Conservation (phyloP, 441 rosid genomes). For the Isatis lusitanica region DNA sequence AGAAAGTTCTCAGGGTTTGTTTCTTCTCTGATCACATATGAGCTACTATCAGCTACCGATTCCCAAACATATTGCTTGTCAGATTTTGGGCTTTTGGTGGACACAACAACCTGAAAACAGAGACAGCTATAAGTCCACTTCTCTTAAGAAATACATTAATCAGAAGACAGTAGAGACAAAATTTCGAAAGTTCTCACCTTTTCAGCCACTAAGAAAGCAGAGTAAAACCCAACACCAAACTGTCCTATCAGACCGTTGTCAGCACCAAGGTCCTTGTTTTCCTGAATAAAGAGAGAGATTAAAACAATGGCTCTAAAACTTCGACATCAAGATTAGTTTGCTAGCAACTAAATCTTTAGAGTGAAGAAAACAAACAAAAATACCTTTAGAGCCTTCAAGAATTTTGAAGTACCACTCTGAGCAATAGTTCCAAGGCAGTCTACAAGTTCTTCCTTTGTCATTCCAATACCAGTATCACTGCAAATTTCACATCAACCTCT, state of each 20-base stretch:
- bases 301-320: background rate
- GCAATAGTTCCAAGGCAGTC: slow-evolving; percentile 99
- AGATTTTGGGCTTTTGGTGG: slow-evolving; percentile 89
- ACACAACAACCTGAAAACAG: slow-evolving; percentile 66
- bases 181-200: slow-evolving; percentile 47
- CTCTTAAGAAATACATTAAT: background rate
- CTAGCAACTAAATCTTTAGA: background rate
- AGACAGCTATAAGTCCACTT: slow-evolving; percentile 13
- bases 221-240: slow-evolving; percentile 98
- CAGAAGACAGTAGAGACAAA: background rate
- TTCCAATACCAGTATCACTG: slow-evolving; percentile 97
- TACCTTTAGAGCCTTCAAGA: slow-evolving; percentile 87
- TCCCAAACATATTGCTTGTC: slow-evolving; percentile 97
- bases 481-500: slow-evolving; percentile 24
- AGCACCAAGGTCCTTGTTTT: slow-evolving; percentile 84
- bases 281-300: slow-evolving; percentile 44
- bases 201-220: slow-evolving; percentile 94
- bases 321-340: background rate
- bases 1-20: slow-evolving; percentile 75
- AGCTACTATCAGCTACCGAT: slow-evolving; percentile 81
- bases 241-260: slow-evolving; percentile 92
- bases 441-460: slow-evolving; percentile 90
- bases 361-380: slow-evolving; percentile 1
- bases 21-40: slow-evolving; percentile 80
- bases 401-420: slow-evolving; percentile 95